Base-by-base conservation (phyloP, 2,329 filamentous ascomycete genomes). In the Hymenoscyphus infarciens region DNA sequence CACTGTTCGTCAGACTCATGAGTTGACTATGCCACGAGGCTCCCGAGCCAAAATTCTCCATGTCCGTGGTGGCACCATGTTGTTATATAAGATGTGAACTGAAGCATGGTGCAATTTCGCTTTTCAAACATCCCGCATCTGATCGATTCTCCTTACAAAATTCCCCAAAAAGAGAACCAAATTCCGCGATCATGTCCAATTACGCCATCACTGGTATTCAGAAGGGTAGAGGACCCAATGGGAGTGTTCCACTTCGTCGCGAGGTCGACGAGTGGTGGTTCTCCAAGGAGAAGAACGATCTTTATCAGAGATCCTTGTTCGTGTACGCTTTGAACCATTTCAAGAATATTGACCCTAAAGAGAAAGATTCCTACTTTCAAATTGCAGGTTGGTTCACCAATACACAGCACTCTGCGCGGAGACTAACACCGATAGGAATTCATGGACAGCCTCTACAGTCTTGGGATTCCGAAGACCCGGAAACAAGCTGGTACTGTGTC, bases 401-500 rank as follows among this genome's bases (percentile, higher is more conserved):
- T 27, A 5, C 25, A 16, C 7, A 8, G 16, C 8, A 22, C 29
- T 19, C 15, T 31, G 27, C 5, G 5, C 39, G 16, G 31, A 55
- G 10, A n/a, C 31, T 38, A 35, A 54, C 7, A 39, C 10, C 33
- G 3, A 19, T 33, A 66, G 64, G 64, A 31, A 66, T 66, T 27
- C 64, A 66, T 25, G 64, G 64, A 3, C 62, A 64, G 54, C 64
- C 64, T 38, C 38, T 66, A 13, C 55, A 58, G 13, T 39, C 64
- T 1, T 66, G 64, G 64, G 64, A 66, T 27, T 55, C 62, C n/a
- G 55, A 61, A 35, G 49, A 38, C 22, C 57, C 60, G 2, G 53
- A 63, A 33, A 27, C 39, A 13, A 22, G 22, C 10, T 91, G 91
- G 57, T 95, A 92, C 74, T 95, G 91, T 74, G 83, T 84, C n/a